phyloP scores from a whole-genome alignment of 2,329 filamentous ascomycete genomes.

The Tolypocladium sp. region DNA sequence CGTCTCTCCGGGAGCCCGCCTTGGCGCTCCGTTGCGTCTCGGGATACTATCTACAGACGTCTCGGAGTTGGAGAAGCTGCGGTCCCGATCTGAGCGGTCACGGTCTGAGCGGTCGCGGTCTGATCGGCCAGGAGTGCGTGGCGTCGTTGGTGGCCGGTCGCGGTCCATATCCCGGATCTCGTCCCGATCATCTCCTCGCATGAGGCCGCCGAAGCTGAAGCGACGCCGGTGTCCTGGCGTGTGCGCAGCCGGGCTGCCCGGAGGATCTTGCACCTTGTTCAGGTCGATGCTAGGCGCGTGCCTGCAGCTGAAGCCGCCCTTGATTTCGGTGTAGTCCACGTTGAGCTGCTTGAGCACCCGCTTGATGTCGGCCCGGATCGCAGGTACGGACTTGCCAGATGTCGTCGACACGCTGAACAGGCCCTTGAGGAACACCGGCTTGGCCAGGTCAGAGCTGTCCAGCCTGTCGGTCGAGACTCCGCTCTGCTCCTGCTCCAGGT shows the following conservation, averaged over 20 bases:
- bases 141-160: constrained; percentile 28
- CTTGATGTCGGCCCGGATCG: constrained; percentile 85
- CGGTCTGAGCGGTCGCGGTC: constrained; percentile 35
- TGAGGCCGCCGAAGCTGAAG: constrained; percentile 72
- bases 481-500: constrained; percentile 61
- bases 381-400: constrained; percentile 76
- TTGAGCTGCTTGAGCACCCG: constrained; percentile 79
- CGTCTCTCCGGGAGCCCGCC: constrained; percentile 70
- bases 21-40: constrained; percentile 40
- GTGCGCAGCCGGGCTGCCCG: constrained; percentile 46
- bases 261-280: constrained; percentile 59
- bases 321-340: constrained; percentile 88
- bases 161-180: constrained; percentile 54
- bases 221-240: constrained; percentile 58
- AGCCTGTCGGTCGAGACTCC: constrained; percentile 52
- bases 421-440: constrained; percentile 92
- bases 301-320: constrained; percentile 83
- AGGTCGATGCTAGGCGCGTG: constrained; percentile 86
- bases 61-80: constrained; percentile 80
- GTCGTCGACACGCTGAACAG: constrained; percentile 96
- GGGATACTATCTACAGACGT: constrained; percentile 68
- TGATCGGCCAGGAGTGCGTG: constrained; percentile 33
- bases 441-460: constrained; percentile 69
- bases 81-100: constrained; percentile 36
- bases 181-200: constrained; percentile 52